Conservation (phyloP, 345 rosid species). For the Populus deltoides region DNA sequence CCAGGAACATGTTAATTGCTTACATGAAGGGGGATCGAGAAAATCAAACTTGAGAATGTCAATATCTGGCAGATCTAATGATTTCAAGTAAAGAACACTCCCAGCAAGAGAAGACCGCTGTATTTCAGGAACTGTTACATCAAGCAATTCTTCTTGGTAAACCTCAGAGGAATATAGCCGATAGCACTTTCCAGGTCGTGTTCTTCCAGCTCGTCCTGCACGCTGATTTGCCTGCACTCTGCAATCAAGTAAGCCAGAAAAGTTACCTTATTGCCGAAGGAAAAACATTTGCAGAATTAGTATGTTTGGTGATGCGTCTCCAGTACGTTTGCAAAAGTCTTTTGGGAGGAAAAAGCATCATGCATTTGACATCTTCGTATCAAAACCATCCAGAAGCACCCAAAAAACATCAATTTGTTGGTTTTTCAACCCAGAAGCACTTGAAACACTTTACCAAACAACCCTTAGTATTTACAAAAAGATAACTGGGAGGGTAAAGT, state of each 20-base stretch:
- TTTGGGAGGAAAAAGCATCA: too few relatives aligned
- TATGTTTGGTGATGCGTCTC: too few relatives aligned
- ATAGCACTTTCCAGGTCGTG: slow-evolving; percentile 95
- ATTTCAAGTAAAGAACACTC: slow-evolving; percentile 87
- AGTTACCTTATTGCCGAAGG: neutral
- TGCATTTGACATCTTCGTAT: too few relatives aligned
- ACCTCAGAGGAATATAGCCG: slow-evolving; percentile 70
- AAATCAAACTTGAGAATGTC: slow-evolving; percentile 91
- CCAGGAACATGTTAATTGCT: slow-evolving; percentile 10
- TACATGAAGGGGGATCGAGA: slow-evolving; percentile 93
- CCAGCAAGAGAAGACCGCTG: slow-evolving; percentile 96
- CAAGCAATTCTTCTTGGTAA: slow-evolving; percentile 79
- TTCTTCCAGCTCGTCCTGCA: slow-evolving; percentile 98
- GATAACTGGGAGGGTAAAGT: neutral
- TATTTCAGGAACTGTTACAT: slow-evolving; percentile 92
- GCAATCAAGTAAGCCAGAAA: slow-evolving; percentile 19
- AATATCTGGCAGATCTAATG: slow-evolving; percentile 87
- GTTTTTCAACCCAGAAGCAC: too few relatives aligned
- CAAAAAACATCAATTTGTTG: too few relatives aligned
- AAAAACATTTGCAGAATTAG: neutral
- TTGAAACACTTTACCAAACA: neutral
- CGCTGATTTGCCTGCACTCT: slow-evolving; percentile 99
- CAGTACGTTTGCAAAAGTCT: too few relatives aligned
- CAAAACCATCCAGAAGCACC: too few relatives aligned
- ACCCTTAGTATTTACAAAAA: neutral